A percentile compares a stretch with the other conserved stretches of the same genome.
Evolutionary conservation across 1,139 yeast species (phyloP).

Genomic region (Diutina neorugosa): DNA sequence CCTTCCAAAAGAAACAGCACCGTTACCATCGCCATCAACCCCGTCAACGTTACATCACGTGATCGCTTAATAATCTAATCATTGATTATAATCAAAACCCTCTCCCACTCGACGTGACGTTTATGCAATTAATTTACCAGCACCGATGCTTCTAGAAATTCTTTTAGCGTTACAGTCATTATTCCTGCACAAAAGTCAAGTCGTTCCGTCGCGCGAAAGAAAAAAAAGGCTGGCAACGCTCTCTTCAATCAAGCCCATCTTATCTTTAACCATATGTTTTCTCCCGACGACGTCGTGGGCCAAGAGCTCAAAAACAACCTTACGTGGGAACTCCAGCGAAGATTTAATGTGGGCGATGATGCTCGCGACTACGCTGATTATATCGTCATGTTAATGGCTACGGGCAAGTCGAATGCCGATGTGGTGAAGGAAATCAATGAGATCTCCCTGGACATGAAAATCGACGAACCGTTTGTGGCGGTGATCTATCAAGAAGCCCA

Average conservation of each 20-base stretch:
- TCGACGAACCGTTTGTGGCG: constrained; percentile 36
- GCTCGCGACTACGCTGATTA: constrained; percentile 73
- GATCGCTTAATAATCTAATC: too few relatives aligned
- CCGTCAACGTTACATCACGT: too few relatives aligned
- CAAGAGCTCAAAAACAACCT: constrained; percentile 2
- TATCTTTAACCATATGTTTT: neutral
- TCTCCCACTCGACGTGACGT: too few relatives aligned
- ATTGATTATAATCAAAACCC: too few relatives aligned
- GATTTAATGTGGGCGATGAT: constrained; percentile 32
- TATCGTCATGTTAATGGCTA: constrained; percentile 59
- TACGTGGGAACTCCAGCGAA: neutral
- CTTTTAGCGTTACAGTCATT: neutral
- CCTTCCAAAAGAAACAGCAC: too few relatives aligned
- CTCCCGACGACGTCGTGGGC: constrained; percentile 3
- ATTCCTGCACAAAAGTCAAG: neutral
- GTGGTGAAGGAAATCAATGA: constrained; percentile 54
- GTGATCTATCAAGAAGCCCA: constrained; percentile 46
- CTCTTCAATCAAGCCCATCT: neutral
- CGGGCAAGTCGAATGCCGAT: constrained; percentile 53
- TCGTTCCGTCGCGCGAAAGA: neutral
- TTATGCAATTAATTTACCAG: too few relatives aligned
- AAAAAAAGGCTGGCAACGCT: neutral
- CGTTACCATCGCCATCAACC: too few relatives aligned
- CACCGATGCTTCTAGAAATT: too few relatives aligned
- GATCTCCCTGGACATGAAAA: constrained; percentile 48